Evolutionary conservation across 1,284 basidiomycete genomes (phyloP), one percentile per base, ranked within the genome.

Genomic region (Taiwanofungus camphoratus): DNA sequence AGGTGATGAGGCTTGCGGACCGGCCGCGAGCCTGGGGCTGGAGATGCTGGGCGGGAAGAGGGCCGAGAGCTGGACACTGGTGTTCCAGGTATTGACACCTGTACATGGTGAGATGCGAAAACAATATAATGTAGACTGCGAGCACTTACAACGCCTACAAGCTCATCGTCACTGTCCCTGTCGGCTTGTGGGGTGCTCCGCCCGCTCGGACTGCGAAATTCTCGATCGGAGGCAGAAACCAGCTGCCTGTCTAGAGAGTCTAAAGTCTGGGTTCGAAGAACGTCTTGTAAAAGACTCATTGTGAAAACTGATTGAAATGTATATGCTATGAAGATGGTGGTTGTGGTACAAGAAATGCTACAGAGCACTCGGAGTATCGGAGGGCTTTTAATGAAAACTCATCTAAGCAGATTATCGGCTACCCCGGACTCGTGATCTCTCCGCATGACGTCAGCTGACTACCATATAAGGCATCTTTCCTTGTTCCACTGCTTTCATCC

Each of bases 251-350:
- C 73, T 40, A 66, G 53, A 12, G 65, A 63, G 44, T 79, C 76
- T 40, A 73, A 64, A 4, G 72, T 71, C 37, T 76, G 69, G 2
- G 77, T 80, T 52, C 76, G 73, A 49, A 89, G 70, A 34, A 88
- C 77, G 60, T 74, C 84, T 59, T 88, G 85, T 8, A 86, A 67
- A 33, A 89, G 70, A 64, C 78, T 82, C 83, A 86, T 86, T 49
- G 55, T 68, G 47, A 55, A 34, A 16, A 50, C 7, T 27, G 26
- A 7, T 27, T 27, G 16, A 13, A 16, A 2, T 23, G 9, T 19
- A 9, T 29, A 11, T 11, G 27, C 19, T 21, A 37, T 29, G 32
- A 40, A 27, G 42, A 40, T 44, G 52, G 42, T 55, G 44, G 48
- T 50, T 41, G 52, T 52, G 16, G 45, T 31, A 37, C 42, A 39